These are phyloP conservation scores for Pueraria montana DNA, from an alignment of 306 rosid genomes.

Conservation along the genomic window DNA sequence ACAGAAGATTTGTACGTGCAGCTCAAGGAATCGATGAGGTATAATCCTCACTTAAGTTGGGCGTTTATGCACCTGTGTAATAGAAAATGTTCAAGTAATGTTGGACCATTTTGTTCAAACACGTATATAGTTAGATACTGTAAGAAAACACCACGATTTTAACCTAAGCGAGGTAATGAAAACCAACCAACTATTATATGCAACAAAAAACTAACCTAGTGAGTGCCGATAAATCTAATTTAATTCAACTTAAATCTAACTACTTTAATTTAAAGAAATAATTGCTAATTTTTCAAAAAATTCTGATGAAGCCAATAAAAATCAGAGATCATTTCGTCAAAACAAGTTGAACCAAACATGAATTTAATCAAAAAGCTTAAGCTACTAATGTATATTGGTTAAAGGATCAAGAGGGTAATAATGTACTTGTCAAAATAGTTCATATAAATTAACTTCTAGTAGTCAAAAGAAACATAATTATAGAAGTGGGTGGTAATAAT, in stretches of 20 bases:
- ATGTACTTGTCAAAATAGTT: background rate
- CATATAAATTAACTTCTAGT: background rate
- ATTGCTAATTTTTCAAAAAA: background rate
- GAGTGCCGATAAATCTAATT: background rate
- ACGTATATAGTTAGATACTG: background rate
- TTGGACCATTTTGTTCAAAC: background rate
- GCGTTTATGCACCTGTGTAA: background rate
- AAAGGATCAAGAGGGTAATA: background rate
- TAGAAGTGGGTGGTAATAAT: background rate
- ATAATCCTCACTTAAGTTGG: conserved; percentile 22
- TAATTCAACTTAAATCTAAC: no score
- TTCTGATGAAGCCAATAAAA: background rate
- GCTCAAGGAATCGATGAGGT: conserved; percentile 89
- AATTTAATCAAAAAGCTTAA: background rate
- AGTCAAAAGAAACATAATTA: conserved; percentile 4
- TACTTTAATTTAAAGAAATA: no score
- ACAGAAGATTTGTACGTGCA: conserved; percentile 91
- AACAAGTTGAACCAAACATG: background rate
- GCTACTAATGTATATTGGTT: background rate
- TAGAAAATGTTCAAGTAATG: conserved; percentile 2
- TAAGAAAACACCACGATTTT: background rate
- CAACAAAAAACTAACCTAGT: background rate
- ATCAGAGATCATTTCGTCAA: background rate
- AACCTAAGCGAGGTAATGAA: no score
- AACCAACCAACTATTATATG: background rate